These are phyloP conservation scores for Glycine tomentella DNA, from an alignment of 306 rosid species.

Conservation along the genomic window DNA sequence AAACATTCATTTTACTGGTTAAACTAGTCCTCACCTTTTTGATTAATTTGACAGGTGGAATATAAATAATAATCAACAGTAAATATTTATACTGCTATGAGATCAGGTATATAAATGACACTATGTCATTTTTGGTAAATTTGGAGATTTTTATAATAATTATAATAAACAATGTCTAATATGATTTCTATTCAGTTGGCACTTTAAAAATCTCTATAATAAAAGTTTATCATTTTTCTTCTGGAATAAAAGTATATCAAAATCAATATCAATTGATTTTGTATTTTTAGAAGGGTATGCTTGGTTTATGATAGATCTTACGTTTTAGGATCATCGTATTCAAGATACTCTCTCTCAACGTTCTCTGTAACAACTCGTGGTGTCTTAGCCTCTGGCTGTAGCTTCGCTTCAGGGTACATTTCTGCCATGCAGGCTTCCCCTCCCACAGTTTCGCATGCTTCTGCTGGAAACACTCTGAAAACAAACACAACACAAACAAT, in stretches of 20 bases:
- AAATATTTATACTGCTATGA: too few species aligned
- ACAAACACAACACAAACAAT: not conserved
- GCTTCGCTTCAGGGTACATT: conserved; percentile 63
- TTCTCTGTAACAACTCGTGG: conserved; percentile 48
- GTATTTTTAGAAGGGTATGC: too few species aligned
- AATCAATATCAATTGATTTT: too few species aligned
- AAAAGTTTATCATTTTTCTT: not conserved
- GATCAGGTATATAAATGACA: too few species aligned
- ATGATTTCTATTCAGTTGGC: too few species aligned
- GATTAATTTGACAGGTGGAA: not conserved
- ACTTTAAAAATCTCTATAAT: not conserved
- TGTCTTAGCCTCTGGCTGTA: conserved; percentile 47
- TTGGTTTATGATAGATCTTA: conserved; percentile 19
- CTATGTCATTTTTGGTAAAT: too few species aligned
- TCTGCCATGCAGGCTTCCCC: conserved; percentile 76
- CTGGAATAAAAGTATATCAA: too few species aligned
- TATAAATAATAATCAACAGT: too few species aligned
- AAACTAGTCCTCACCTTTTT: not conserved
- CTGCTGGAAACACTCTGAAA: conserved; percentile 68
- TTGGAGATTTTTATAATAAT: too few species aligned
- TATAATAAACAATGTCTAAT: too few species aligned
- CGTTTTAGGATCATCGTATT: conserved; percentile 70
- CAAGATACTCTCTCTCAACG: conserved; percentile 71
- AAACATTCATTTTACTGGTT: not conserved
- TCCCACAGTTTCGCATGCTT: conserved; percentile 79